Evolutionary conservation across 23 red algal genomes (phyloP).

Genomic region (Pyropia yezoensis): DNA sequence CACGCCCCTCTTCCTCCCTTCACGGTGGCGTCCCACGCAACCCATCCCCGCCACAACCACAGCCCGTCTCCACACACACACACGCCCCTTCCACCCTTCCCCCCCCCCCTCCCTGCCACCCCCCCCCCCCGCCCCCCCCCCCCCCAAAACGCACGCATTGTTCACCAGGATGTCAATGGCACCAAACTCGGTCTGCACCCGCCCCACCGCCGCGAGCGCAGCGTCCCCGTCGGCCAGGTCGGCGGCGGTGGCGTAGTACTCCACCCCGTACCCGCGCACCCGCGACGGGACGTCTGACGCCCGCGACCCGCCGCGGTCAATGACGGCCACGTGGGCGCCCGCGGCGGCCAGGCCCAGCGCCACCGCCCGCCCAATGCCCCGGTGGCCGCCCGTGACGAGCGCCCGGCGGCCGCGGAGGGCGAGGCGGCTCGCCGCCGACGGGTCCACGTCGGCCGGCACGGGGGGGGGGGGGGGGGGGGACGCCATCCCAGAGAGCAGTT

Average conservation of each 20-base stretch:
- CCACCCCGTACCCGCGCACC: constrained; percentile 13
- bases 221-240: constrained; percentile 27
- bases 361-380: constrained; percentile 71
- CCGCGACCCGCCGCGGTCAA: constrained; percentile 29
- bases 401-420: constrained; percentile 11
- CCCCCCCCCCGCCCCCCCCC: too few species aligned
- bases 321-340: constrained; percentile 51
- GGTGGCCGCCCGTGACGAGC: constrained; percentile 80
- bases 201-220: constrained; percentile 1
- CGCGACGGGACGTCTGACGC: constrained; percentile 11
- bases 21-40: too few species aligned
- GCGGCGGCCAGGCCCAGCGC: constrained; percentile 22
- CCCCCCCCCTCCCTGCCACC: too few species aligned
- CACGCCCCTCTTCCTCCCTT: too few species aligned
- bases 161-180: constrained; percentile 79
- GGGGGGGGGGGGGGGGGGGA: too few species aligned
- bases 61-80: too few species aligned
- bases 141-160: constrained; percentile 43
- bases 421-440: not conserved
- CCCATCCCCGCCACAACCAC: too few species aligned
- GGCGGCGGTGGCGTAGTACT: constrained; percentile 10
- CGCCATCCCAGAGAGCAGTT: too few species aligned
- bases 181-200: not conserved
- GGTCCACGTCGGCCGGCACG: too few species aligned
- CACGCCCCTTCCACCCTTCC: too few species aligned